Base-by-base conservation (phyloP, 2,329 filamentous ascomycete genomes). In the Pyrenophora seminiperda region DNA sequence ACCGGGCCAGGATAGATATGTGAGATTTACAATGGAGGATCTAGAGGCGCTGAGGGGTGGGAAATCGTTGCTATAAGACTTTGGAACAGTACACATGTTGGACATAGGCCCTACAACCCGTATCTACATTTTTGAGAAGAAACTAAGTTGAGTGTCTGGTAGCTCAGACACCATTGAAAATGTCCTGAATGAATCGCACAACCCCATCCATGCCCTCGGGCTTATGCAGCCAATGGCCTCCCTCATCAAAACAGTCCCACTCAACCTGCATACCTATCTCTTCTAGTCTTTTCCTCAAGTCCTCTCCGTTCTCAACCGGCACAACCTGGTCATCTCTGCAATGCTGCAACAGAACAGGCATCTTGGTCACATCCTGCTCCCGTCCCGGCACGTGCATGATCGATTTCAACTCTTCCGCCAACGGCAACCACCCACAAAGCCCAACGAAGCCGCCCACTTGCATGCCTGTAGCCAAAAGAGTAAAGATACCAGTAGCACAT, bases 141-240 rank as follows among this genome's bases (percentile, higher is more conserved):
- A n/a, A n/a, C n/a, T n/a, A n/a, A n/a, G n/a, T n/a, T n/a, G n/a
- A n/a, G 22, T 27, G 10, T 10, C 9, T 11, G 9, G 13, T 27
- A 18, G 2, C 32, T 36, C 22, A 37, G 11, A 11, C 15, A 13
- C 11, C 7, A 17, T 19, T 29, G 32, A 44, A 42, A 17, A 50
- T 20, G 10, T 29, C 17, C 15, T 24, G 38, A 3, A 61, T 20
- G n/a, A 65, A 63, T 4, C 11, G 9, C 17, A 63, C 56, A 40
- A 80, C 73, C 53, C 79, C 76, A 56, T 81, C 75, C 54, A 80
- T 76, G 50, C 78, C 76, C 31, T 78, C 70, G 0, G 77, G 77
- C 13, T 79, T 66, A 48, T 74, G 77, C 53, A 79, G 79, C 76
- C 79, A 80, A 51, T 81, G 78, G 0, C 77, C 60, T 3, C 58